Evolutionary conservation across 1,284 basidiomycete genomes (phyloP).

Genomic region (Butyriboletus appendiculatus): DNA sequence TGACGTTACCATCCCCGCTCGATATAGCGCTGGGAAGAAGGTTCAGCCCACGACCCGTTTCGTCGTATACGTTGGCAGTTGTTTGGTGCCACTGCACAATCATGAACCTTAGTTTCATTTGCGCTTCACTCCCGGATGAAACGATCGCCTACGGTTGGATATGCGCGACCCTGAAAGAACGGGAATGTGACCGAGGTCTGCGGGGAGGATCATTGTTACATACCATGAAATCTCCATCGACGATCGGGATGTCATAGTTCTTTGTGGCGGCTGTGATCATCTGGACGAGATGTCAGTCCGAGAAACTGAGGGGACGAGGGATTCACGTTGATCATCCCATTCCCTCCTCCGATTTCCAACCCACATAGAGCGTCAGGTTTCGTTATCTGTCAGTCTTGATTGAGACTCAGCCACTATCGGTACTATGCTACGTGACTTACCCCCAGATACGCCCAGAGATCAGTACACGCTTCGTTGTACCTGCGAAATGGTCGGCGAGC

Average conservation of each 20-base stretch:
- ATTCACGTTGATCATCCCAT: conserved; percentile 52
- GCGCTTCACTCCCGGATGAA: conserved; percentile 1
- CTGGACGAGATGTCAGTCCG: conserved; percentile 22
- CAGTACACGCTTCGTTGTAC: conserved; percentile 34
- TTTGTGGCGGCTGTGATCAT: conserved; percentile 39
- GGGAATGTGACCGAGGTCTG: conserved; percentile 3
- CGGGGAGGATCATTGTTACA: conserved; percentile 9
- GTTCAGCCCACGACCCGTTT: conserved; percentile 28
- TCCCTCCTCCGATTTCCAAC: conserved; percentile 57
- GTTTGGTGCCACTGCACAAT: conserved; percentile 35
- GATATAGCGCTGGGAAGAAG: conserved; percentile 38
- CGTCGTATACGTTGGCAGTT: conserved; percentile 42
- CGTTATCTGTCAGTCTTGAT: conserved; percentile 29
- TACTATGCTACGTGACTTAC: conserved; percentile 9
- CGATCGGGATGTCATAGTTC: conserved; percentile 38
- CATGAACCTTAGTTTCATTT: not conserved
- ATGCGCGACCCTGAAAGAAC: conserved; percentile 37
- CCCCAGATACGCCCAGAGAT: conserved; percentile 30
- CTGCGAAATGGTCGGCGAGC: conserved; percentile 9
- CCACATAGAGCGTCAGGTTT: conserved; percentile 41
- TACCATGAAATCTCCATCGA: conserved; percentile 55
- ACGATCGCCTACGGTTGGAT: conserved; percentile 30
- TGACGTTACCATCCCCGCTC: conserved; percentile 41
- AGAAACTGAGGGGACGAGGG: not conserved
- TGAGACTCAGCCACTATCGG: conserved; percentile 2